Evolutionary conservation across 75 land plant species (phyloP).

Genomic region (Cryptomeria japonica): DNA sequence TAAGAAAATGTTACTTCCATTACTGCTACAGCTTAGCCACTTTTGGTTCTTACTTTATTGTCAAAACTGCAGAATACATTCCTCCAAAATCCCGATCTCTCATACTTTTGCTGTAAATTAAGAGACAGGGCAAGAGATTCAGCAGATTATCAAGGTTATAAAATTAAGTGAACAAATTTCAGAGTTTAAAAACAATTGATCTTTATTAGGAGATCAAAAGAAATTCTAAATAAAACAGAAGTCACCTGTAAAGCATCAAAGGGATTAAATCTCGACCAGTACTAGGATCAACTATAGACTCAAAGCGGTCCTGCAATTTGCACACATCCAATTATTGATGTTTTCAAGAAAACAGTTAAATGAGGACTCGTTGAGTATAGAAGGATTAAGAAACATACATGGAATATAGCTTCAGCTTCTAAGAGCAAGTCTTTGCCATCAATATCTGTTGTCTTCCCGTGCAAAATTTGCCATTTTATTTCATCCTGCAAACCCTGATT

Average conservation of each 20-base stretch:
- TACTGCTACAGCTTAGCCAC: neutral
- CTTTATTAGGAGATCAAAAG: neutral
- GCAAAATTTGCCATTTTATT: constrained; percentile 47
- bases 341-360: neutral
- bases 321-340: neutral
- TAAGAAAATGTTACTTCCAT: neutral
- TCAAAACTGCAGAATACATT: constrained; percentile 81
- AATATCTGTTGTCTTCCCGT: constrained; percentile 38
- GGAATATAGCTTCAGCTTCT: constrained; percentile 53
- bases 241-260: constrained; percentile 88
- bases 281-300: constrained; percentile 66
- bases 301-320: constrained; percentile 69
- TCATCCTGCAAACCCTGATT: constrained; percentile 12
- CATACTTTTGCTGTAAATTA: constrained; percentile 49
- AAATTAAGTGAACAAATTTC: neutral
- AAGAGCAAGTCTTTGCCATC: constrained; percentile 45
- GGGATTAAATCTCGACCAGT: constrained; percentile 84
- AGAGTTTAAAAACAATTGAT: neutral
- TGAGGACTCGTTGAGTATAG: neutral
- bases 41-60: constrained; percentile 61
- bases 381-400: constrained; percentile 36
- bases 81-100: constrained; percentile 86
- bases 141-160: neutral
- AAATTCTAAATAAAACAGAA: neutral
- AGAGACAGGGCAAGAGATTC: neutral